Evolutionary conservation across 441 rosid genomes (phyloP).

Genomic region (Adansonia grandidieri): DNA sequence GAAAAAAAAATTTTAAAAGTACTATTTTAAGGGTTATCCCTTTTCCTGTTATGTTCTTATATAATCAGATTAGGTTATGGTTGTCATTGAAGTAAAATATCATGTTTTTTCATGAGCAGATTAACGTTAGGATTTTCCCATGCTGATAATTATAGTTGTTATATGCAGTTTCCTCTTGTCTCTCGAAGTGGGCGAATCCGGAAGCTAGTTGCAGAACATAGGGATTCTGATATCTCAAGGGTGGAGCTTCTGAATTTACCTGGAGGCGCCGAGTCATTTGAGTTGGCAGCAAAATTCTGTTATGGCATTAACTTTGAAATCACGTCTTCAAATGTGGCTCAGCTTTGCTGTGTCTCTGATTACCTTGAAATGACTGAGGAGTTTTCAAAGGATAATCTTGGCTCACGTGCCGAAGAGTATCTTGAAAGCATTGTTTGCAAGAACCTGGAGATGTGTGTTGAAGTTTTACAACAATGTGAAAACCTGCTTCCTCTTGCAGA

Average conservation of each 20-base stretch:
- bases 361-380: conserved; percentile 96
- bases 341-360: conserved; percentile 79
- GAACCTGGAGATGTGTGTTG: conserved; percentile 85
- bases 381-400: conserved; percentile 81
- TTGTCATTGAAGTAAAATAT: background rate
- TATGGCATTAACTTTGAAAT: conserved; percentile 94
- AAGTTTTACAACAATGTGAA: conserved; percentile 90
- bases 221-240: conserved; percentile 90
- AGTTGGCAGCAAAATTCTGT: conserved; percentile 92
- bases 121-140: background rate
- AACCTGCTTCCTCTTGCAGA: conserved; percentile 90
- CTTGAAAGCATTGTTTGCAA: conserved; percentile 80
- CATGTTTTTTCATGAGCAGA: background rate
- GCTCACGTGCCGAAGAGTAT: conserved; percentile 90
- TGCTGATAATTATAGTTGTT: conserved; percentile 24
- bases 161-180: conserved; percentile 91
- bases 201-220: conserved; percentile 79
- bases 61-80: background rate
- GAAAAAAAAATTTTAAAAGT: background rate
- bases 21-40: background rate
- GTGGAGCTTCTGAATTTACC: conserved; percentile 92
- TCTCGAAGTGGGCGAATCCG: conserved; percentile 90
- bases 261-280: conserved; percentile 86
- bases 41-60: background rate
- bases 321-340: conserved; percentile 85